Base-by-base conservation (phyloP, 2,329 filamentous ascomycete species). In the Myriosclerotinia curreyana region DNA sequence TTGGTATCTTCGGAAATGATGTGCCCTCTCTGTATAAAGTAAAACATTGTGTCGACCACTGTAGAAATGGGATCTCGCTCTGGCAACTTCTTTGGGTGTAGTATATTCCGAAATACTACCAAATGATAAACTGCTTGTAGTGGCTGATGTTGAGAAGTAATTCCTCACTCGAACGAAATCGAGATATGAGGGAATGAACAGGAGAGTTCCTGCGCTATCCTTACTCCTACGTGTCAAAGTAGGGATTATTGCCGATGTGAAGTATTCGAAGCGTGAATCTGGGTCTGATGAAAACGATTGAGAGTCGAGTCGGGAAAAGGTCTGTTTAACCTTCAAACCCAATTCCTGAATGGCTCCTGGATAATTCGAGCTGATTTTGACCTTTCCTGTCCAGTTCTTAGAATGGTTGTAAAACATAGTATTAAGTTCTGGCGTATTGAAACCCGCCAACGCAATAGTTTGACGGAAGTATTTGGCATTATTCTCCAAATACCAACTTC, bases 121-220 rank as follows among this genome's bases (percentile, higher is more conserved):
- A 75, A 97, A 96, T 0, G 88, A 76, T 64, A 88, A 75, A 66
- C 72, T 79, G 64, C 78, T 78, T 34, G 83, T 82, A n/a, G 79
- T 77, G 12, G 79, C 71, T 20, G 87, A 87, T 38, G 87, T 92
- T 60, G 92, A 87, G 72, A 99, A 93, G 77, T 93, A 91, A 79
- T 98, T 99, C 62, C 95, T 87, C 65, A 99, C 83, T 50, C 93
- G 89, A 51, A 97, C 89, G 75, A 98, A 98, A 78, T 99, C 95
- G 66, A 97, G 87, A 77, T 97, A 98, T 0, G 89, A 92, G 0
- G 95, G 92, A 58, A 98, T 87, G 78, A 96, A 97, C 73, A 99
- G 82, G 20, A 99, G 80, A 0, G 90, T 91, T 42, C 95, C 93
- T 1, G 81, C 78, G 1, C 82, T 79, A 64, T 86, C 84, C 66